Evolutionary conservation across 2,329 filamentous ascomycete genomes (phyloP).

Genomic region (Pseudogymnoascus sp.): DNA sequence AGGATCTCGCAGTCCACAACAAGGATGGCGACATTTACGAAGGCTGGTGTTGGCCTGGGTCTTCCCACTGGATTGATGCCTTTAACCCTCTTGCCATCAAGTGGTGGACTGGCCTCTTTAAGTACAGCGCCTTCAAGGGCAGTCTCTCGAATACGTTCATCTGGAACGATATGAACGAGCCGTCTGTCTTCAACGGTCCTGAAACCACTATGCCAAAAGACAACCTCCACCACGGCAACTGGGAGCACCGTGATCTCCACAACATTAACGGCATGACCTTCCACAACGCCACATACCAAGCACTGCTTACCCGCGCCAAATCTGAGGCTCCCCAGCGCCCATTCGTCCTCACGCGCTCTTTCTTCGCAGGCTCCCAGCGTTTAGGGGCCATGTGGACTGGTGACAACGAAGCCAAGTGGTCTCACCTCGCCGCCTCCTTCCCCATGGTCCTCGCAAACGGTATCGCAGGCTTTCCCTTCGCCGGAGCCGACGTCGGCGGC

Average conservation of each 20-base stretch:
- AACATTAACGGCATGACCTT: slow-evolving; percentile 94
- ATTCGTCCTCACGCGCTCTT: slow-evolving; percentile 87
- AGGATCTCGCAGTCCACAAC: slow-evolving; percentile 77
- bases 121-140: slow-evolving; percentile 80
- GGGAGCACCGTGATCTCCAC: slow-evolving; percentile 96
- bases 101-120: slow-evolving; percentile 89
- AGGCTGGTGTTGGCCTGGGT: slow-evolving; percentile 98
- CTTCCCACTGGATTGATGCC: slow-evolving; percentile 90
- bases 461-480: slow-evolving; percentile 87
- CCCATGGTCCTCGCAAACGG: slow-evolving; percentile 93
- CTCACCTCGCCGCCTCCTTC: slow-evolving; percentile 77
- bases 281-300: slow-evolving; percentile 87
- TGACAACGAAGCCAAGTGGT: slow-evolving; percentile 92
- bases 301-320: slow-evolving; percentile 74
- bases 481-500: slow-evolving; percentile 90
- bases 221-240: slow-evolving; percentile 81
- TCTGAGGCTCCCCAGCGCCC: slow-evolving; percentile 70
- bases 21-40: slow-evolving; percentile 87
- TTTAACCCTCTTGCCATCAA: slow-evolving; percentile 87
- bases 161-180: slow-evolving; percentile 99
- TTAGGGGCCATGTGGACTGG: slow-evolving; percentile 97
- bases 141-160: slow-evolving; percentile 81
- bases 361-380: slow-evolving; percentile 84
- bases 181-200: slow-evolving; percentile 95
- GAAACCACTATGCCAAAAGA: slow-evolving; percentile 99